phyloP scores from a whole-genome alignment of 2,329 filamentous ascomycete species.

The Fusarium nanum region DNA sequence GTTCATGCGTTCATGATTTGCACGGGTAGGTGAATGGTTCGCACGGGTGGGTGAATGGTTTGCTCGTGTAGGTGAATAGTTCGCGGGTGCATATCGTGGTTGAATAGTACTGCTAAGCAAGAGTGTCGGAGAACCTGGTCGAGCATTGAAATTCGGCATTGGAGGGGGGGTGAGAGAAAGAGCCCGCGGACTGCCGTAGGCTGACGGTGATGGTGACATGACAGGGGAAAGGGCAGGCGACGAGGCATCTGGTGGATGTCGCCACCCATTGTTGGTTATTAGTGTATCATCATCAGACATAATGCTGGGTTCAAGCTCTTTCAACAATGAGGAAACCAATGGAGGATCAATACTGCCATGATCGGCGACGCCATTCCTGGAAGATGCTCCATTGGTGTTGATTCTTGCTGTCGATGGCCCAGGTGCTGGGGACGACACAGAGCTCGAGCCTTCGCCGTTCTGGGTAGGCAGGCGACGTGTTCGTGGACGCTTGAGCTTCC shows the following conservation, averaged over 20 bases:
- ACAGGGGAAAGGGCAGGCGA: conserved; percentile 77
- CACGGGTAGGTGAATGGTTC: conserved; percentile 12
- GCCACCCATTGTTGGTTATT: conserved; percentile 45
- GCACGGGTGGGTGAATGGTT: conserved; percentile 1
- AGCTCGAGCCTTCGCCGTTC: conserved; percentile 60
- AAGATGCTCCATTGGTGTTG: conserved; percentile 37
- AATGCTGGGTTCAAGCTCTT: conserved; percentile 81
- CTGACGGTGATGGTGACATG: conserved; percentile 71
- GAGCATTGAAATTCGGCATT: conserved; percentile 61
- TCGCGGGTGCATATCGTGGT: conserved; percentile 78
- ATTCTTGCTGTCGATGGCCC: conserved; percentile 45
- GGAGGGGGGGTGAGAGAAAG: conserved; percentile 78
- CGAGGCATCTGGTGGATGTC: conserved; percentile 52
- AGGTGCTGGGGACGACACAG: conserved; percentile 51
- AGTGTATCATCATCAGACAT: conserved; percentile 66
- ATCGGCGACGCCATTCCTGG: conserved; percentile 40
- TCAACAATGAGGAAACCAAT: conserved; percentile 86
- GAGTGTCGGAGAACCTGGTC: conserved; percentile 73
- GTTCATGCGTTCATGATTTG: conserved; percentile 11
- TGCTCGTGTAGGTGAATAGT: conserved; percentile 69
- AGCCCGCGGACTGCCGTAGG: conserved; percentile 74
- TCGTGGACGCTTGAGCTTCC: conserved; percentile 87
- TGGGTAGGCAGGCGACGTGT: conserved; percentile 72
- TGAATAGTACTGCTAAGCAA: conserved; percentile 78
- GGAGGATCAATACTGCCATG: conserved; percentile 69